These are phyloP conservation scores for Glonium stellatum DNA, from an alignment of 495 filamentous ascomycete species.

Conservation along the genomic window DNA sequence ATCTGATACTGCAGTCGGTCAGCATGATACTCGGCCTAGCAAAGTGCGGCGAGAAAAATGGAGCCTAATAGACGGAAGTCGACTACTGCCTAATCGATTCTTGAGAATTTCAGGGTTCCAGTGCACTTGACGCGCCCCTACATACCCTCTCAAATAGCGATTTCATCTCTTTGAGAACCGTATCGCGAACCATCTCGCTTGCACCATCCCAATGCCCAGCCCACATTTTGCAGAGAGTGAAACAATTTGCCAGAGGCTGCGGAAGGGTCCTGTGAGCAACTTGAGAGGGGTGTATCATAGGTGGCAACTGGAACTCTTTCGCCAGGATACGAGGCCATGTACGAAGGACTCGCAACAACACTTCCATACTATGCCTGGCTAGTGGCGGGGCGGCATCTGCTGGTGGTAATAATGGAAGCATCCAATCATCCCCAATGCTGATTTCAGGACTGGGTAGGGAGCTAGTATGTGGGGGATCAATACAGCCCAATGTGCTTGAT, in stretches of 20 bases:
- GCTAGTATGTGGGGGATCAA: background rate
- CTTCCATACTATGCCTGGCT: conserved; percentile 35
- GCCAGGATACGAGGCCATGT: conserved; percentile 38
- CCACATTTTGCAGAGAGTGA: conserved; percentile 40
- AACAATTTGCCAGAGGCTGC: conserved; percentile 34
- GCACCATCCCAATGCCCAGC: conserved; percentile 32
- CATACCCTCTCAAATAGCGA: conserved; percentile 27
- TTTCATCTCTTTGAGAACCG: conserved; percentile 33
- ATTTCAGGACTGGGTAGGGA: conserved; percentile 1
- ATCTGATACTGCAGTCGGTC: conserved; percentile 18
- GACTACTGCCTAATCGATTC: no score
- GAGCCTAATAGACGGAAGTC: no score
- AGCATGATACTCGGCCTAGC: background rate
- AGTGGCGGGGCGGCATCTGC: conserved; percentile 8
- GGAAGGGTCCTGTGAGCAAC: conserved; percentile 9
- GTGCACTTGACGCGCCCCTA: background rate
- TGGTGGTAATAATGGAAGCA: conserved; percentile 24
- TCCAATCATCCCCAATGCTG: conserved; percentile 14
- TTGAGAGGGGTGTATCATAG: conserved; percentile 33
- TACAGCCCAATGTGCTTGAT: no score
- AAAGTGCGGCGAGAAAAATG: no score
- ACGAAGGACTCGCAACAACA: conserved; percentile 35
- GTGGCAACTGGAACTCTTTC: conserved; percentile 36
- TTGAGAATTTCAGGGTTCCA: no score
- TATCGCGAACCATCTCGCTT: conserved; percentile 30